Conservation (phyloP, 768 basidiomycete species). For the Tricholoma flavovirens region DNA sequence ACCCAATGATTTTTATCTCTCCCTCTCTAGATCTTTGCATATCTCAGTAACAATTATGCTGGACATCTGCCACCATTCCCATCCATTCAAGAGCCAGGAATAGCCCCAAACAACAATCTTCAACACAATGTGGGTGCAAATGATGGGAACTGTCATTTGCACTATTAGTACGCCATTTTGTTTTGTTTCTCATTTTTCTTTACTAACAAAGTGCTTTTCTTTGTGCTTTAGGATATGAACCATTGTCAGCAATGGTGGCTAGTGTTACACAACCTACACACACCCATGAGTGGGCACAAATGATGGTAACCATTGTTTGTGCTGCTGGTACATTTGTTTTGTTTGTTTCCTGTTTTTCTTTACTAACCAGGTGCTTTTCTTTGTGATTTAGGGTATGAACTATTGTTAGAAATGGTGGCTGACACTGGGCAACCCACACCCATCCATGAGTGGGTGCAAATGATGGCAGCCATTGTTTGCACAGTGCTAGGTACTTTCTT, state of each 20-base stretch:
- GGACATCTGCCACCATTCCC: not conserved
- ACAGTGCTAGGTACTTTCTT: not conserved
- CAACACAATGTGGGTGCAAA: not conserved
- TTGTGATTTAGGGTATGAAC: too few relatives aligned
- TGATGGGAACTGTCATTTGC: not conserved
- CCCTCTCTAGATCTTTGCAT: not conserved
- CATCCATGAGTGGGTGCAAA: not conserved
- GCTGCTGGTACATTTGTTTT: too few relatives aligned
- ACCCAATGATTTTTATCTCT: not conserved
- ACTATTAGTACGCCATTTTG: not conserved
- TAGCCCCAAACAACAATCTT: not conserved
- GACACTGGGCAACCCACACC: too few relatives aligned
- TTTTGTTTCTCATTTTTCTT: not conserved
- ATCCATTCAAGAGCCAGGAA: not conserved
- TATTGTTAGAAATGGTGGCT: too few relatives aligned
- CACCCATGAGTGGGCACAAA: not conserved
- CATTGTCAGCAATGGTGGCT: not conserved
- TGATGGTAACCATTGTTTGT: too few relatives aligned
- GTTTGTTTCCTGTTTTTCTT: too few relatives aligned
- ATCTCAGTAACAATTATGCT: not conserved
- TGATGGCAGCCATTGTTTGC: not conserved
- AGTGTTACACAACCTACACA: not conserved
- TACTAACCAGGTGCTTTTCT: too few relatives aligned
- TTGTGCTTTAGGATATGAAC: not conserved
- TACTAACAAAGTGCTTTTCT: not conserved